Conservation (phyloP, 169 alveolate species). For the Babesia ovata region DNA sequence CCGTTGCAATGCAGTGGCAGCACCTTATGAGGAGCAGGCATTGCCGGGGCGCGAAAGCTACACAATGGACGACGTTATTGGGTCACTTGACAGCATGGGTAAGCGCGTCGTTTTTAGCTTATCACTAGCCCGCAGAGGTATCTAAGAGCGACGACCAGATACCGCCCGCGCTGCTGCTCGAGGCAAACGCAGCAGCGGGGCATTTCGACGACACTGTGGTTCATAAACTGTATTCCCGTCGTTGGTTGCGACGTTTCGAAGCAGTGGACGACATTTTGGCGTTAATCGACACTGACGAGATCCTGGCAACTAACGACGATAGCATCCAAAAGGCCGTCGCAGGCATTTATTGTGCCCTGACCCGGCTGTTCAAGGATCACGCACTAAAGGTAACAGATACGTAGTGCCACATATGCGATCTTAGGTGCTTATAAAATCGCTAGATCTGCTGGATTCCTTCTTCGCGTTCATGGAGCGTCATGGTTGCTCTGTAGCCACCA, state of each 20-base stretch:
- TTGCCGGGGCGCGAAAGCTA: conserved; percentile 29
- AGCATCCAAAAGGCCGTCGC: conserved; percentile 19
- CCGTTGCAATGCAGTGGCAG: neutral
- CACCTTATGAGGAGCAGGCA: conserved; percentile 7
- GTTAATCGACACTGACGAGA: conserved; percentile 1
- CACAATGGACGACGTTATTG: conserved; percentile 15
- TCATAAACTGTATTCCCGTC: conserved; percentile 2
- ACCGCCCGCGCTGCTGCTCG: conserved; percentile 10
- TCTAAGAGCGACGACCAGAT: conserved; percentile 7
- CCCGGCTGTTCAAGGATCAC: conserved; percentile 34
- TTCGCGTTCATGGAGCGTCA: conserved; percentile 35
- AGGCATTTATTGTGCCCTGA: neutral
- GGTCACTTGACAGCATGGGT: conserved; percentile 12
- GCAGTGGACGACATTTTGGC: conserved; percentile 23
- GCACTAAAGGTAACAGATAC: conserved; percentile 15
- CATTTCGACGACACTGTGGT: conserved; percentile 6
- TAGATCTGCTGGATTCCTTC: conserved; percentile 33
- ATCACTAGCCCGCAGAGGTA: neutral
- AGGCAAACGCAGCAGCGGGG: conserved; percentile 14
- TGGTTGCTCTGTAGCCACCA: conserved; percentile 1
- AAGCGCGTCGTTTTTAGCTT: neutral
- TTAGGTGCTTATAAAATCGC: conserved; percentile 30
- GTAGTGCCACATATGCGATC: too few species aligned
- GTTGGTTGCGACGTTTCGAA: conserved; percentile 25
- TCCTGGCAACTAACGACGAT: conserved; percentile 3